A percentile compares a stretch with the other conserved stretches of the same genome.
Conservation (phyloP, 1,284 basidiomycete species). For the Heimioporus punctisporus region DNA sequence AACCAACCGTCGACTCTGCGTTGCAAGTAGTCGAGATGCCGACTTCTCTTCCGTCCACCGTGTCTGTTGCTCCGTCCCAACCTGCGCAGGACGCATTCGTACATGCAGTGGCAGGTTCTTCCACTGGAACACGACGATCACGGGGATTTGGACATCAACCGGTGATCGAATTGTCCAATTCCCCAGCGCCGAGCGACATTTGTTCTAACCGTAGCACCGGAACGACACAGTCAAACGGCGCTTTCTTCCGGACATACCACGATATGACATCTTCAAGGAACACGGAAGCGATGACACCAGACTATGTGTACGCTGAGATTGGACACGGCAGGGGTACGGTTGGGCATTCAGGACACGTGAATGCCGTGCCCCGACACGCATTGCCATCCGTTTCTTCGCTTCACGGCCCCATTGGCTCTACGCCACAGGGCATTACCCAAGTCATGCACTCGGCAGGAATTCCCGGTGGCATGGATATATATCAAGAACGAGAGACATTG, state of each 20-base stretch:
- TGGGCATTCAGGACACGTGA: constrained; percentile 21
- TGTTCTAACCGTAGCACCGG: constrained; percentile 56
- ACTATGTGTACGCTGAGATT: constrained; percentile 74
- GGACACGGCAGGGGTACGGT: constrained; percentile 67
- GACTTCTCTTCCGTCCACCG: constrained; percentile 19
- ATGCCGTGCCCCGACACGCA: constrained; percentile 18
- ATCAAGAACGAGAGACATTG: constrained; percentile 13
- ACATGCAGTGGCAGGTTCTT: constrained; percentile 14
- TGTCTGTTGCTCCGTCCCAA: constrained; percentile 6
- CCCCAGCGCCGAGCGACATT: constrained; percentile 59
- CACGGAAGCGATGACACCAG: constrained; percentile 68
- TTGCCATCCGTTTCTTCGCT: constrained; percentile 21
- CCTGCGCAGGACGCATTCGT: constrained; percentile 17
- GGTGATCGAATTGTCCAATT: constrained; percentile 60
- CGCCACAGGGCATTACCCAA: constrained; percentile 35
- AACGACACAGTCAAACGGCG: constrained; percentile 54
- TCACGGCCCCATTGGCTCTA: constrained; percentile 16
- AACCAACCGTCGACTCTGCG: constrained; percentile 26
- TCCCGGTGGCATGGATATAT: constrained; percentile 24
- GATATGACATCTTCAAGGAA: constrained; percentile 44
- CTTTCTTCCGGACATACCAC: constrained; percentile 64
- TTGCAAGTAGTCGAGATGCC: constrained; percentile 22
- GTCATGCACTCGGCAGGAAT: constrained; percentile 39
- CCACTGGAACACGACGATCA: constrained; percentile 29
- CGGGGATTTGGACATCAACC: constrained; percentile 58